phyloP scores from a whole-genome alignment of 192 early-diverging fungal genomes.

The Geosiphon pyriformis region DNA sequence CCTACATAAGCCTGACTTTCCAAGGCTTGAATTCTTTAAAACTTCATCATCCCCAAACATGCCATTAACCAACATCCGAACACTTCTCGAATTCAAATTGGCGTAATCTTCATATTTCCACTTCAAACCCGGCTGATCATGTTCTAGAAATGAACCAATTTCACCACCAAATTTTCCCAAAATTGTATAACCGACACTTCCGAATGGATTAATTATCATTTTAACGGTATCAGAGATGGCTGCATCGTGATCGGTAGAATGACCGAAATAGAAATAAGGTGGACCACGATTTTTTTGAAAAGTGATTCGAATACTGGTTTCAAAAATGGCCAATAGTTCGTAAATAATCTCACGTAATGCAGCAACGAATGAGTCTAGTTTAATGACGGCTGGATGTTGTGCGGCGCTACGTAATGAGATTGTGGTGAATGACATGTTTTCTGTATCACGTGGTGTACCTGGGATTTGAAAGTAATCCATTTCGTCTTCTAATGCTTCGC shows the following conservation, averaged over 20 bases:
- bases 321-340: neutral
- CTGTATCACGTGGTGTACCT: neutral
- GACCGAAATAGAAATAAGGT: too few relatives aligned
- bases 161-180: neutral
- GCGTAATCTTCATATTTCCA: neutral
- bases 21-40: neutral
- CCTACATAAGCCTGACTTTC: neutral
- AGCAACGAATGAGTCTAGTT: neutral
- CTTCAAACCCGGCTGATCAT: neutral
- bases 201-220: neutral
- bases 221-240: neutral
- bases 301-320: neutral
- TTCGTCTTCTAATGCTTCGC: neutral
- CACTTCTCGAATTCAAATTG: neutral
- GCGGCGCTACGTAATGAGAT: too few relatives aligned
- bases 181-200: neutral
- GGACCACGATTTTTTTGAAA: neutral
- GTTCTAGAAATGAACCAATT: neutral
- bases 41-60: neutral
- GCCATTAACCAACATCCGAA: neutral
- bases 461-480: constrained; percentile 8
- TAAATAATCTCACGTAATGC: neutral
- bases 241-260: neutral
- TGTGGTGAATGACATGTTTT: neutral
- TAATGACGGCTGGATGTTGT: neutral